A percentile compares a stretch with the other conserved stretches of the same genome.
Conservation (phyloP, 2,329 filamentous ascomycete species). For the Alternaria longipes region DNA sequence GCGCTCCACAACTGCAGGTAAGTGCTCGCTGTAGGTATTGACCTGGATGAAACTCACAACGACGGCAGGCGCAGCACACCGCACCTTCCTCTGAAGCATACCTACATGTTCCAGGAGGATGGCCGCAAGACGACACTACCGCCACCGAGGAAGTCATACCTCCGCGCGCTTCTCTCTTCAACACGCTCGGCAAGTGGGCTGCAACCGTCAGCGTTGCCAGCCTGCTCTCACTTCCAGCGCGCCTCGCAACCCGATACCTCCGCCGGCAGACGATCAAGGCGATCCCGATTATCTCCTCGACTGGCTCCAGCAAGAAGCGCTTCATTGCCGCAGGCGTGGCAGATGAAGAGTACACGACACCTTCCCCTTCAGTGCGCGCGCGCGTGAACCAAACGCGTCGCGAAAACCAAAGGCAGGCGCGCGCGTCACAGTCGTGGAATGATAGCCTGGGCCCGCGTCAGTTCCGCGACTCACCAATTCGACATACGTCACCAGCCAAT, state of each 20-base stretch:
- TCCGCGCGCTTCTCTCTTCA: slow-evolving; percentile 22
- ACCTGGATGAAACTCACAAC: slow-evolving; percentile 24
- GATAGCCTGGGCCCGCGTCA: not conserved
- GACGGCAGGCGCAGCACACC: slow-evolving; percentile 19
- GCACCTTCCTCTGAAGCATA: slow-evolving; percentile 1
- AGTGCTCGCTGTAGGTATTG: slow-evolving; percentile 19
- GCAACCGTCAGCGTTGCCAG: slow-evolving; percentile 19
- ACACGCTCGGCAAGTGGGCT: slow-evolving; percentile 26
- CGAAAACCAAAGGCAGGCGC: slow-evolving; percentile 4
- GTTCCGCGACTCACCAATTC: not conserved
- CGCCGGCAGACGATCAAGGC: slow-evolving; percentile 32
- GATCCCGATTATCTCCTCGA: slow-evolving; percentile 27
- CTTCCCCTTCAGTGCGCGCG: slow-evolving; percentile 20
- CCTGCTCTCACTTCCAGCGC: slow-evolving; percentile 23
- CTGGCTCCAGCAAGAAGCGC: slow-evolving; percentile 43
- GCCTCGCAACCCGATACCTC: slow-evolving; percentile 21
- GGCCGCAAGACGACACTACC: slow-evolving; percentile 18
- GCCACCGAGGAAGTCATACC: slow-evolving; percentile 2
- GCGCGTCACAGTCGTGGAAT: not conserved
- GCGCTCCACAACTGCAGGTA: slow-evolving; percentile 31
- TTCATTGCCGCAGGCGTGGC: slow-evolving; percentile 37
- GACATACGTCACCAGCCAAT: not conserved
- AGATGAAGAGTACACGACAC: slow-evolving; percentile 23
- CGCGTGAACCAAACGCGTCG: slow-evolving; percentile 17
- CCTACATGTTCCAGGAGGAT: slow-evolving; percentile 25